Evolutionary conservation across 2,329 filamentous ascomycete species (phyloP).

Genomic region (Colletotrichum sp.): DNA sequence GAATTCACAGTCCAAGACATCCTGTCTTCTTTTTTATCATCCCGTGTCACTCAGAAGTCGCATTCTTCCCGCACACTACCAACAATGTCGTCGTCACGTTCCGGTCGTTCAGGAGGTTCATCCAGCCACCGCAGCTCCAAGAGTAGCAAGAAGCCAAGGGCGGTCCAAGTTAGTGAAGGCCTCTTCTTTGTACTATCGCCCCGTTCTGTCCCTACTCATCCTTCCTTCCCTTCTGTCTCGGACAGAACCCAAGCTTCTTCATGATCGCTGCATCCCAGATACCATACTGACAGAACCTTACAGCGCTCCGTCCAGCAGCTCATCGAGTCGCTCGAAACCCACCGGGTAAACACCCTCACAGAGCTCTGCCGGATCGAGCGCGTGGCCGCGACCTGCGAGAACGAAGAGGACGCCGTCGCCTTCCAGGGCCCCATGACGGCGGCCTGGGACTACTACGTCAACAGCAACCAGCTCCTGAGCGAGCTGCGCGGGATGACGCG

Average conservation of each 20-base stretch:
- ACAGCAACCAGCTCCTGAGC: constrained; percentile 70
- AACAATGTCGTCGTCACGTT: constrained; percentile 34
- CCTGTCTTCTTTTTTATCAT: neutral
- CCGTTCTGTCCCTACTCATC: neutral
- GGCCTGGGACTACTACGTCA: constrained; percentile 76
- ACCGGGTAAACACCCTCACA: constrained; percentile 75
- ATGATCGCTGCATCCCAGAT: neutral
- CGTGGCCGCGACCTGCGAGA: constrained; percentile 61
- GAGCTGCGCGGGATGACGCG: constrained; percentile 73
- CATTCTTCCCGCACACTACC: neutral
- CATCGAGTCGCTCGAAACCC: constrained; percentile 66
- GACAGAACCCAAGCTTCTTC: neutral
- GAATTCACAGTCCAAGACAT: constrained; percentile 1
- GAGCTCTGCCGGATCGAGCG: constrained; percentile 76
- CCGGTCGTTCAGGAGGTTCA: constrained; percentile 23
- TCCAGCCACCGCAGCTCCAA: constrained; percentile 26
- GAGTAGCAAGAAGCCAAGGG: constrained; percentile 29
- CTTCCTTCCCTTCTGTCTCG: neutral
- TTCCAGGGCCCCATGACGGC: constrained; percentile 70
- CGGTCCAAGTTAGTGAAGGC: constrained; percentile 31
- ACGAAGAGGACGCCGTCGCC: constrained; percentile 61
- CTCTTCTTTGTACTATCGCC: constrained; percentile 30
- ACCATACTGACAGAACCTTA: neutral
- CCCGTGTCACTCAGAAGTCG: neutral
- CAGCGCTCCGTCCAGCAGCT: constrained; percentile 52